Base-by-base conservation (phyloP, 1,284 basidiomycete genomes). In the Trichosporon faecale region DNA sequence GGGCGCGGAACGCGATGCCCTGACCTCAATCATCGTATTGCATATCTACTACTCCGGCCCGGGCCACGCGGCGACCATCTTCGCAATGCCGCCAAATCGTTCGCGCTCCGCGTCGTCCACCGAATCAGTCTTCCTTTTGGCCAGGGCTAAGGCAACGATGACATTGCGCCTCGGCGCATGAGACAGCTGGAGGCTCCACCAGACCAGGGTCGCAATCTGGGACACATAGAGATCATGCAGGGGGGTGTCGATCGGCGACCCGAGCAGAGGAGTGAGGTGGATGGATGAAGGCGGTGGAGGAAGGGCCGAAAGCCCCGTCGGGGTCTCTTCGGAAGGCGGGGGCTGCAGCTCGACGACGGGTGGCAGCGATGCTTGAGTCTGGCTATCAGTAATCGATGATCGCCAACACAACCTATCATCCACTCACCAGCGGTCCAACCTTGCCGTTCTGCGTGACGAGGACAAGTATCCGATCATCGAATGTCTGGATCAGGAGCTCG, bases 321-420 rank as follows among this genome's bases (percentile, higher is more conserved):
- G 46, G 29, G 46, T n/a, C 25, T 70, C 64, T 12, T 64, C 65
- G 91, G 60, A 94, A 85, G 66, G 94, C 81, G 2, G 88, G 87
- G 1, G 87, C 89, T 72, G 91, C 86, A 93, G 85, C 35, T 89
- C 87, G 12, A 85, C 86, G 0, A 90, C 89, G 1, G 87, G 80
- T 3, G 93, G 91, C 27, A 95, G 87, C 3, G 89, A 88, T 27
- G 89, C 92, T 87, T 95, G 92, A 44, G 93, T 91, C 93, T 94
- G 81, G 3, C 44, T 16, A 44, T 66, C 46, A 68, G 63, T 57
- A 9, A 46, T 25, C 21, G 31, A 44, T n/a, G n/a, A n/a, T n/a
- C n/a, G n/a, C n/a, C n/a, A n/a, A 0, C 7, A 21, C 9, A 3
- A 33, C 16, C 27, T 3, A 8, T 23, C 44, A 29, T 12, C 35